Evolutionary conservation across 2,329 filamentous ascomycete species (phyloP).

Genomic region (Sporothrix pallida): DNA sequence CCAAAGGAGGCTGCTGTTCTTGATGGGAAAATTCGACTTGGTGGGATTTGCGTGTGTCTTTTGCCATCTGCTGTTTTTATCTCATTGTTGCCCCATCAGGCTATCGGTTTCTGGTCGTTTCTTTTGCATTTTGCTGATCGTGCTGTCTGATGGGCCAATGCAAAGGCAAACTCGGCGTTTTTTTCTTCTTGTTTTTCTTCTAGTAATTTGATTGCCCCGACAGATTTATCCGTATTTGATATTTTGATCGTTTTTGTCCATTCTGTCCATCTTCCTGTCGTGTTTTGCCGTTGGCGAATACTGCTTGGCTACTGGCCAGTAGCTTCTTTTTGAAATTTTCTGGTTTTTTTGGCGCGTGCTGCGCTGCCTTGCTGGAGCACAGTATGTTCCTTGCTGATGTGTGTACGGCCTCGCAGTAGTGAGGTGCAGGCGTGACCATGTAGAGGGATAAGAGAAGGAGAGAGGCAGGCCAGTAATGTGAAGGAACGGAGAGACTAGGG

Average conservation of each 20-base stretch:
- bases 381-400: background rate
- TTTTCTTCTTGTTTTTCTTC: background rate
- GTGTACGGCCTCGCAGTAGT: background rate
- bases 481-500: background rate
- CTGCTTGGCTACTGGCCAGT: background rate
- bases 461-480: background rate
- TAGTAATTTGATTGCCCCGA: conserved; percentile 1
- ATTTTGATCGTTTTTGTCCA: background rate
- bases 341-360: conserved; percentile 3
- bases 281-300: background rate
- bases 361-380: background rate
- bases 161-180: conserved; percentile 7
- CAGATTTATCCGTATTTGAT: background rate
- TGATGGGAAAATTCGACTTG: background rate
- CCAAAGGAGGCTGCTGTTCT: background rate
- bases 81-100: background rate
- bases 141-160: background rate
- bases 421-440: too few species aligned
- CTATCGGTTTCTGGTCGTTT: background rate
- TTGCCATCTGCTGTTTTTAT: background rate
- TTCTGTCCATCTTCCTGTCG: background rate
- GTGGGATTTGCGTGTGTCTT: background rate
- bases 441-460: background rate
- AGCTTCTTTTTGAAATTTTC: background rate
- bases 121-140: background rate